Evolutionary conservation across 1,284 basidiomycete genomes (phyloP).

Genomic region (Cutaneotrichosporon daszewskae): DNA sequence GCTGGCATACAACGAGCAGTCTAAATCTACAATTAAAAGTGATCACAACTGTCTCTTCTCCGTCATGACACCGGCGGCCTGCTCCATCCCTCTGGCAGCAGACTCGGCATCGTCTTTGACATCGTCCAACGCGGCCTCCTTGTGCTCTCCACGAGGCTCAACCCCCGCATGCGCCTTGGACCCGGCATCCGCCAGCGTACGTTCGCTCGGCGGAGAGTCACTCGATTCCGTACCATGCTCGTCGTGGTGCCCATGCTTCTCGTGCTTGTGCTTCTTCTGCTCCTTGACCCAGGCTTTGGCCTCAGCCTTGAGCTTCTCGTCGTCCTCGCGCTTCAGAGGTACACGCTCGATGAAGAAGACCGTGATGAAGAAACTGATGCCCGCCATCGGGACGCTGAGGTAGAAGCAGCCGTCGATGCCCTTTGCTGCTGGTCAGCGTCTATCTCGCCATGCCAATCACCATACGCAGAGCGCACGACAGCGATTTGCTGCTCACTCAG

Average conservation of each 20-base stretch:
- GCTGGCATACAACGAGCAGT: too few relatives aligned
- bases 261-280: conserved; percentile 13
- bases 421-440: not conserved
- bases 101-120: conserved; percentile 8
- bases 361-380: conserved; percentile 26
- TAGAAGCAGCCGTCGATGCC: conserved; percentile 31
- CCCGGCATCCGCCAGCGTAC: not conserved
- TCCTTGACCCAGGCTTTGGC: conserved; percentile 26
- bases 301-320: conserved; percentile 25
- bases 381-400: conserved; percentile 28
- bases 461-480: conserved; percentile 21
- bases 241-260: not conserved
- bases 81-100: conserved; percentile 17
- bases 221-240: not conserved
- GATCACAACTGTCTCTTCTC: not conserved
- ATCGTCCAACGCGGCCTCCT: not conserved
- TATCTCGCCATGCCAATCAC: conserved; percentile 5
- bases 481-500: conserved; percentile 14
- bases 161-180: not conserved
- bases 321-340: conserved; percentile 28
- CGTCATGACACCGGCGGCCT: conserved; percentile 12
- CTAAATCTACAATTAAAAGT: not conserved
- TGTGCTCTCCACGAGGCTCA: too few relatives aligned
- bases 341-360: conserved; percentile 30
- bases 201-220: not conserved